phyloP scores from a whole-genome alignment of 2,329 filamentous ascomycete species.

The Mycosphaerella arachidis region DNA sequence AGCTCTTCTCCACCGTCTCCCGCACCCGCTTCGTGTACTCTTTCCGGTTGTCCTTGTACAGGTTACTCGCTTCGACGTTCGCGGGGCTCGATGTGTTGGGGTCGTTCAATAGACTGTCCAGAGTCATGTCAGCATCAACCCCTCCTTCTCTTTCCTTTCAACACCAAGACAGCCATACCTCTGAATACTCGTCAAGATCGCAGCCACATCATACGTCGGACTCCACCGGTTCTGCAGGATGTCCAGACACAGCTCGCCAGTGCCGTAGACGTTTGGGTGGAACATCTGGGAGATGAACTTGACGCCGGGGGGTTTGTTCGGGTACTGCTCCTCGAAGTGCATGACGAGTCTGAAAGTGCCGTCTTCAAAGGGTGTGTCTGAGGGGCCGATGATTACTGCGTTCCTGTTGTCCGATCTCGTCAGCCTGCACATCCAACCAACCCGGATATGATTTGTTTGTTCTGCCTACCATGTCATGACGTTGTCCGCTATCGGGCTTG shows the following conservation, averaged over 20 bases:
- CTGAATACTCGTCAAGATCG: slow-evolving; percentile 94
- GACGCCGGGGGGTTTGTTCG: slow-evolving; percentile 94
- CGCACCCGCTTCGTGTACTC: slow-evolving; percentile 94
- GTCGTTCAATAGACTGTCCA: slow-evolving; percentile 81
- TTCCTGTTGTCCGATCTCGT: slow-evolving; percentile 61
- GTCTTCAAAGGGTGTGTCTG: slow-evolving; percentile 96
- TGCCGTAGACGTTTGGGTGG: slow-evolving; percentile 97
- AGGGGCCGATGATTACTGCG: slow-evolving; percentile 93
- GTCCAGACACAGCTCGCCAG: slow-evolving; percentile 91
- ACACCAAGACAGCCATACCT: slow-evolving; percentile 54
- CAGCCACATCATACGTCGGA: slow-evolving; percentile 96
- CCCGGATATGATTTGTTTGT: neutral
- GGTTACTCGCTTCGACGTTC: slow-evolving; percentile 94
- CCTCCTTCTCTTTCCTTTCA: neutral
- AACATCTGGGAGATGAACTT: slow-evolving; percentile 99
- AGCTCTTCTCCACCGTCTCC: slow-evolving; percentile 98
- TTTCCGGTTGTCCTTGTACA: slow-evolving; percentile 96
- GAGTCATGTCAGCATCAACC: slow-evolving; percentile 1
- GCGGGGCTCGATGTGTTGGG: slow-evolving; percentile 97
- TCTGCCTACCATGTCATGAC: slow-evolving; percentile 83
- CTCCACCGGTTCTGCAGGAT: slow-evolving; percentile 98
- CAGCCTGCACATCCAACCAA: neutral
- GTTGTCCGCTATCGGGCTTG: slow-evolving; percentile 91
- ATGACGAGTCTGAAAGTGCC: slow-evolving; percentile 96
- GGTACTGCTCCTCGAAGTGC: slow-evolving; percentile 99